Percentiles rank a stretch among this genome's conserved stretches.
phyloP scores from a whole-genome alignment of 345 rosid genomes.

The Jatropha curcas region DNA sequence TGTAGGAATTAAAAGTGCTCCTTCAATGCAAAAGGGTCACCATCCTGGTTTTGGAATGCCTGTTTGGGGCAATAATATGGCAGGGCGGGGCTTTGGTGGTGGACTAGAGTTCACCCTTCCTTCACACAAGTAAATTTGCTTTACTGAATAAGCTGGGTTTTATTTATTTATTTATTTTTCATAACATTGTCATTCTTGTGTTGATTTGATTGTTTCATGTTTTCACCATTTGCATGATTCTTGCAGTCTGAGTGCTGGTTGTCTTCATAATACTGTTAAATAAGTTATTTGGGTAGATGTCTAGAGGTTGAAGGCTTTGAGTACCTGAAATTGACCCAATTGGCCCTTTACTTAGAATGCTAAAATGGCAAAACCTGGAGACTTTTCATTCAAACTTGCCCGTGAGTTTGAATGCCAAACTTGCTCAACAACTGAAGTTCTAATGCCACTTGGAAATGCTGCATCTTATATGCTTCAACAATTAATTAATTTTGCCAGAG shows the following conservation, averaged over 20 bases:
- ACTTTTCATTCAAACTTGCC: no score
- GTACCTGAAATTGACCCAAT: not conserved
- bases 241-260: not conserved
- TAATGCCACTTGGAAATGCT: not conserved
- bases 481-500: not conserved
- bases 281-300: not conserved
- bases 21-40: slow-evolving; percentile 73
- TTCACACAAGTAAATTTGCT: slow-evolving; percentile 80
- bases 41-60: slow-evolving; percentile 61
- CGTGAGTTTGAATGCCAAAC: no score
- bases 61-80: slow-evolving; percentile 58
- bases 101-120: slow-evolving; percentile 96
- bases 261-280: not conserved
- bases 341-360: not conserved
- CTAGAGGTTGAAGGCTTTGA: not conserved
- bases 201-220: slow-evolving; percentile 1
- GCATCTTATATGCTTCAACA: not conserved
- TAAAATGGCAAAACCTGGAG: not conserved
- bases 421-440: not conserved
- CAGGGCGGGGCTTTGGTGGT: slow-evolving; percentile 74
- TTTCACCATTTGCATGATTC: not conserved
- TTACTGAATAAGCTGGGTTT: not conserved
- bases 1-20: slow-evolving; percentile 60
- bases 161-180: not conserved
- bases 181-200: not conserved